Evolutionary conservation across 768 basidiomycete species (phyloP).

Genomic region (Lentinula raphanica): DNA sequence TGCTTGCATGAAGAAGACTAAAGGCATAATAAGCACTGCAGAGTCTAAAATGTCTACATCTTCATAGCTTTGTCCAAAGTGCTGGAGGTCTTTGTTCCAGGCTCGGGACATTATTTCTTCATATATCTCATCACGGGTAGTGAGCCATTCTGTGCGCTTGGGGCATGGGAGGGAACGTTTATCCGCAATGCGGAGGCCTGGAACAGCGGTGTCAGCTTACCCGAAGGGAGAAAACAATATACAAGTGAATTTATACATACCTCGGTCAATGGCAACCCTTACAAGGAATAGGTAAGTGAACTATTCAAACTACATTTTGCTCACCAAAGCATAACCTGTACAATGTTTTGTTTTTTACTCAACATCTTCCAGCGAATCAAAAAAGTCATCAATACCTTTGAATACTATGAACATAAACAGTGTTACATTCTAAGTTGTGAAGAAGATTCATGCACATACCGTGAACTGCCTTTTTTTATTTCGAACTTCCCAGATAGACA

Average conservation of each 20-base stretch:
- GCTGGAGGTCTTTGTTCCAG: conserved; percentile 66
- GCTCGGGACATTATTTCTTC: conserved; percentile 91
- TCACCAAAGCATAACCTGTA: conserved; percentile 85
- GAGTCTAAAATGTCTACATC: conserved; percentile 78
- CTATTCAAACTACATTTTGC: background rate
- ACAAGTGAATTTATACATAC: conserved; percentile 23
- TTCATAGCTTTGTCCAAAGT: conserved; percentile 90
- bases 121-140: conserved; percentile 76
- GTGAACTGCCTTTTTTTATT: conserved; percentile 82
- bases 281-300: background rate
- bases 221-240: background rate
- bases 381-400: conserved; percentile 49
- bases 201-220: background rate
- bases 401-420: conserved; percentile 45
- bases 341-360: background rate
- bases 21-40: conserved; percentile 86
- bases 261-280: conserved; percentile 94
- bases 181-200: conserved; percentile 84
- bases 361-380: too few relatives aligned
- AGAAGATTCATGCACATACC: conserved; percentile 33
- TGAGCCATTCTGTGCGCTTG: conserved; percentile 63
- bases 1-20: conserved; percentile 86
- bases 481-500: conserved; percentile 95
- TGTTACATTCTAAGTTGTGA: background rate
- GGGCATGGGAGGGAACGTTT: conserved; percentile 92